Conservation (phyloP, 768 basidiomycete species). For the Dictyophora rubrovolvata region DNA sequence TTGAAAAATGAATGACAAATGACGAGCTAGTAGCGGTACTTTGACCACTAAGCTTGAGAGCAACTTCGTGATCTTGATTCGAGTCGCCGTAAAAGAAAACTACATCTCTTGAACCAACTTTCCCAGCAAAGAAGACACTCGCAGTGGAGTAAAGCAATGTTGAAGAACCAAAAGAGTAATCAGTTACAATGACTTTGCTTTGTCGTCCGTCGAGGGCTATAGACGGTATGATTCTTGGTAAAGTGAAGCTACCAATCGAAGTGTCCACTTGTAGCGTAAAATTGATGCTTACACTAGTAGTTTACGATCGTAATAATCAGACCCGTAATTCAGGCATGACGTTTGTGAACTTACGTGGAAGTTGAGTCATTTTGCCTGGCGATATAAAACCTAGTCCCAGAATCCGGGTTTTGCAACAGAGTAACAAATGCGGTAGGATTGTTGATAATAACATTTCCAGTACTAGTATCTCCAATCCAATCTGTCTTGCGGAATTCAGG, state of each 20-base stretch:
- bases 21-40: neutral
- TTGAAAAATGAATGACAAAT: conserved; percentile 16
- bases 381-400: conserved; percentile 20
- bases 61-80: conserved; percentile 42
- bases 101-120: conserved; percentile 51
- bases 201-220: conserved; percentile 63
- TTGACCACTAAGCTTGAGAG: conserved; percentile 33
- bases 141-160: conserved; percentile 62
- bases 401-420: conserved; percentile 14
- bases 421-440: conserved; percentile 16
- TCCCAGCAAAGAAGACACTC: conserved; percentile 53
- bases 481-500: conserved; percentile 17
- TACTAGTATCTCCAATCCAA: conserved; percentile 9
- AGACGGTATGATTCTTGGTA: conserved; percentile 43
- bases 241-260: conserved; percentile 35
- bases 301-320: conserved; percentile 31
- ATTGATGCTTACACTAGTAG: conserved; percentile 35
- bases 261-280: conserved; percentile 58
- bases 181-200: conserved; percentile 61
- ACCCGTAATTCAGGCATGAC: neutral
- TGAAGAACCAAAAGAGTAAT: conserved; percentile 60
- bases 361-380: conserved; percentile 38
- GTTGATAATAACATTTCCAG: conserved; percentile 12
- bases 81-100: conserved; percentile 52
- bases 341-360: neutral